A percentile compares a stretch with the other conserved stretches of the same genome.
phyloP scores from a whole-genome alignment of 2,329 filamentous ascomycete species.

The Eurotiales sp. region DNA sequence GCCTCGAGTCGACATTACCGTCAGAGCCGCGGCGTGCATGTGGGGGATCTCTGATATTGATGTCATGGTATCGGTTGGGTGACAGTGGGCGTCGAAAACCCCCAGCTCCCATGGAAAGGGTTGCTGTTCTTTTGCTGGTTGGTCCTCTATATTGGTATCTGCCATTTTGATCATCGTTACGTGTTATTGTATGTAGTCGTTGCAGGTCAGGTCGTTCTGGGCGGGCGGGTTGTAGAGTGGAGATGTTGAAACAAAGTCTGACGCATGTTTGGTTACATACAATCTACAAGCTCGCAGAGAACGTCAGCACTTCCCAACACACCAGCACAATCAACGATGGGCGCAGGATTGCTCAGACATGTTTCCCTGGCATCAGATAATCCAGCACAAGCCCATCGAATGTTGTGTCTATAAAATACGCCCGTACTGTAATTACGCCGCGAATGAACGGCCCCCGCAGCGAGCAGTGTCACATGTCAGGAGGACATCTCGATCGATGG shows the following conservation, averaged over 20 bases:
- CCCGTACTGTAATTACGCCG: neutral
- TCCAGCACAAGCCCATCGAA: too few species aligned
- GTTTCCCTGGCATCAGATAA: too few species aligned
- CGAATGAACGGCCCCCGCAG: neutral
- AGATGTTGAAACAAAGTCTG: neutral
- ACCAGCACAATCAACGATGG: too few species aligned
- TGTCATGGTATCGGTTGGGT: conserved; percentile 62
- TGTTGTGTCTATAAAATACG: too few species aligned
- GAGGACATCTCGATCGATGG: neutral
- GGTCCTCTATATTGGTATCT: neutral
- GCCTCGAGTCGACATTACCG: conserved; percentile 60
- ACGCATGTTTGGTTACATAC: neutral
- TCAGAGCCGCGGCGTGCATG: conserved; percentile 58
- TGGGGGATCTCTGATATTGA: conserved; percentile 51
- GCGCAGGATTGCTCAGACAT: too few species aligned
- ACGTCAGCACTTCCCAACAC: too few species aligned
- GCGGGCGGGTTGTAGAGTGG: neutral
- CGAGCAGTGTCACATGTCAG: neutral
- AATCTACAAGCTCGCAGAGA: too few species aligned
- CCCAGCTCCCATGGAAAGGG: conserved; percentile 60
- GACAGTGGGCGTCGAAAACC: conserved; percentile 63
- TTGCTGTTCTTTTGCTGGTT: conserved; percentile 9
- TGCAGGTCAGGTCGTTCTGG: neutral
- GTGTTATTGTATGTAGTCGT: neutral
- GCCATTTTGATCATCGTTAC: neutral